Evolutionary conservation across 768 basidiomycete genomes (phyloP).

Genomic region (Pulveroboletus ravenelii): DNA sequence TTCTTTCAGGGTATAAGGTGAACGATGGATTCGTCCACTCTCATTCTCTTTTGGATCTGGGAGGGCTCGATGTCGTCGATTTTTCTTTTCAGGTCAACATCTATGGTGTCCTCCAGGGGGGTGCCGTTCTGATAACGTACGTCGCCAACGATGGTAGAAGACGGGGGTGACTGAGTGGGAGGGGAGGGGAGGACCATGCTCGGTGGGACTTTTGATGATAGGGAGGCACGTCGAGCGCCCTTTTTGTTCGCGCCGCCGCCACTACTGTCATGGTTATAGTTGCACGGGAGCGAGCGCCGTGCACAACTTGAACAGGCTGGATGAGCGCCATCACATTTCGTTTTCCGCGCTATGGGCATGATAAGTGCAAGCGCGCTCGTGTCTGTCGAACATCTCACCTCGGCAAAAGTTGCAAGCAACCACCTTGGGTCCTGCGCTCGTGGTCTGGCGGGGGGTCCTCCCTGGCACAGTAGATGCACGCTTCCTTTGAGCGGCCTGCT

Average conservation of each 20-base stretch:
- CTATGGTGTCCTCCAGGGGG: slow-evolving; percentile 41
- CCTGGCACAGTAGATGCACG: slow-evolving; percentile 67
- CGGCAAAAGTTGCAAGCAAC: slow-evolving; percentile 88
- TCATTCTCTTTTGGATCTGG: slow-evolving; percentile 67
- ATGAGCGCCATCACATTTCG: slow-evolving; percentile 84
- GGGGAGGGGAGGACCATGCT: slow-evolving; percentile 33
- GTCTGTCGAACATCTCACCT: slow-evolving; percentile 44
- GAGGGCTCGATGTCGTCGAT: slow-evolving; percentile 48
- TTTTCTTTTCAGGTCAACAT: slow-evolving; percentile 57
- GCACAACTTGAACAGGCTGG: slow-evolving; percentile 81
- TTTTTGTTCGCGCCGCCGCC: slow-evolving; percentile 32
- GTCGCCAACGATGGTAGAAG: slow-evolving; percentile 33
- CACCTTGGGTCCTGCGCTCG: slow-evolving; percentile 76
- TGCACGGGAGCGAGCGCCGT: slow-evolving; percentile 69
- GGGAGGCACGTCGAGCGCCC: slow-evolving; percentile 48
- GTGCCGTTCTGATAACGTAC: slow-evolving; percentile 32
- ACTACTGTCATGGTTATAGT: slow-evolving; percentile 66
- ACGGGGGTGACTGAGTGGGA: slow-evolving; percentile 54
- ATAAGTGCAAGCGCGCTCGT: slow-evolving; percentile 5
- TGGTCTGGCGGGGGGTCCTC: slow-evolving; percentile 52
- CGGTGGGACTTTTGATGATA: slow-evolving; percentile 39
- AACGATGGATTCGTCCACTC: slow-evolving; percentile 50
- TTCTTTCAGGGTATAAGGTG: slow-evolving; percentile 52
- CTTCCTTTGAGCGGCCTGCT: slow-evolving; percentile 64
- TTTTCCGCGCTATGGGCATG: slow-evolving; percentile 65